Base-by-base conservation (phyloP, 768 basidiomycete genomes). In the Lactarius quietus region DNA sequence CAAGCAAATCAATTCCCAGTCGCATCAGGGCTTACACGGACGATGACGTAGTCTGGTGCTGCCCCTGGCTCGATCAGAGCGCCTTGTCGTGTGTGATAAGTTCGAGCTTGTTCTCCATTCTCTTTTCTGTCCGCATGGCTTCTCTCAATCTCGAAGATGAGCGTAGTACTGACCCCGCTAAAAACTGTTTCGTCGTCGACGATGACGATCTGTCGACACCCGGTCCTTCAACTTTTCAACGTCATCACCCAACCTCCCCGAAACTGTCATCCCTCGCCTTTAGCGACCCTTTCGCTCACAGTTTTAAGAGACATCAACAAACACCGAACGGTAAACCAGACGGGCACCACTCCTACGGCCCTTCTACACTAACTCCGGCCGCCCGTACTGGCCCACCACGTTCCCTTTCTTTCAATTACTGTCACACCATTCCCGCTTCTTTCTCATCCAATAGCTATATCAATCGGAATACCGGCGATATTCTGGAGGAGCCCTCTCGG, bases 401-500 rank as follows among this genome's bases (percentile, higher is more conserved):
- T 5, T 66, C 65, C 28, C 51, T 66, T 23, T 66, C 65, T 1
- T 59, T 66, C 39, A 54, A 61, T 7, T 66, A 66, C 41, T 53
- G 20, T 31, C 6, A 35, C 35, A n/a, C 65, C 6, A 14, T 66
- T 7, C n/a, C 56, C 26, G 0, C 65, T 12, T 62, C 65, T 31
- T 23, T 59, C 35, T 66, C 65, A 26, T 62, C 65, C 23, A 48
- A 1, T 33, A 45, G 39, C 57, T 38, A 62, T 18, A 15, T 43
- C 28, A 41, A 36, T 54, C 72, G 70, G 12, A 64, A 71, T 31
- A 72, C 73, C 41, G 71, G 70, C 29, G 73, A 68, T 53, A 70
- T 77, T 52, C 74, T 72, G 33, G 72, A 69, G 20, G 68, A 73
- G 73, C 48, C 75, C 75, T 52, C 73, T 75, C 41, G 71, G 74